A percentile compares a stretch with the other conserved stretches of the same genome.
phyloP scores from a whole-genome alignment of 345 rosid genomes.

The Cochlearia excelsa region DNA sequence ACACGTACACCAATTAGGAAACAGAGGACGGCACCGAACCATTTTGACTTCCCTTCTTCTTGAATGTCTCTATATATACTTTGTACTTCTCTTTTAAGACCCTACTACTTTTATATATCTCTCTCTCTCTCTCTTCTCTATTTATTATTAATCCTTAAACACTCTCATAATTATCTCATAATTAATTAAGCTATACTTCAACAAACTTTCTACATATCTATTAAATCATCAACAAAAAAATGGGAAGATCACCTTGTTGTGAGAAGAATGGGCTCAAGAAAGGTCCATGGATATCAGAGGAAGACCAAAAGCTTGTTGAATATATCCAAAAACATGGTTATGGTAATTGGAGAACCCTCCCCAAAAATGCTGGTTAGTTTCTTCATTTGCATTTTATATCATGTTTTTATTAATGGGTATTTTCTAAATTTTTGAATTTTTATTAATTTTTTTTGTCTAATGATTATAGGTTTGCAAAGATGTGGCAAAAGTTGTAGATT shows the following conservation, averaged over 20 bases:
- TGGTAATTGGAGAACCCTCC: conserved; percentile 88
- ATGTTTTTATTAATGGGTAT: conserved; percentile 4
- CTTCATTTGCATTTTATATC: not conserved
- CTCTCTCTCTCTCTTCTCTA: conserved; percentile 28
- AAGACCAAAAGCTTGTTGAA: conserved; percentile 63
- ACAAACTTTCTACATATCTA: too few species aligned
- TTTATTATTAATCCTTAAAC: not conserved
- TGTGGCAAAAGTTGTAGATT: conserved; percentile 81
- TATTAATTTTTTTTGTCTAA: not conserved
- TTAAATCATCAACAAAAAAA: conserved; percentile 17
- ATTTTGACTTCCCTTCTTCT: conserved; percentile 49
- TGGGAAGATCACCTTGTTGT: conserved; percentile 88
- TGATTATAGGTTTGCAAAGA: conserved; percentile 48
- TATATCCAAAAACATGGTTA: conserved; percentile 76
- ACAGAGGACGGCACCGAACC: conserved; percentile 91
- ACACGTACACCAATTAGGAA: conserved; percentile 55
- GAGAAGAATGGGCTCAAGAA: conserved; percentile 73
- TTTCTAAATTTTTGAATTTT: not conserved
- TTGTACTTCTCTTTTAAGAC: conserved; percentile 36
- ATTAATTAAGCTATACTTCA: not conserved
- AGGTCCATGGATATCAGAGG: conserved; percentile 93
- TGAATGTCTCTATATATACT: conserved; percentile 43
- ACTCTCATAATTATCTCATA: conserved; percentile 13
- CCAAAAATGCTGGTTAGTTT: conserved; percentile 72
- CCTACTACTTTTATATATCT: conserved; percentile 32